These are phyloP conservation scores for Saccharomyces hybrid DNA, from an alignment of 1,139 yeast species.

Conservation along the genomic window DNA sequence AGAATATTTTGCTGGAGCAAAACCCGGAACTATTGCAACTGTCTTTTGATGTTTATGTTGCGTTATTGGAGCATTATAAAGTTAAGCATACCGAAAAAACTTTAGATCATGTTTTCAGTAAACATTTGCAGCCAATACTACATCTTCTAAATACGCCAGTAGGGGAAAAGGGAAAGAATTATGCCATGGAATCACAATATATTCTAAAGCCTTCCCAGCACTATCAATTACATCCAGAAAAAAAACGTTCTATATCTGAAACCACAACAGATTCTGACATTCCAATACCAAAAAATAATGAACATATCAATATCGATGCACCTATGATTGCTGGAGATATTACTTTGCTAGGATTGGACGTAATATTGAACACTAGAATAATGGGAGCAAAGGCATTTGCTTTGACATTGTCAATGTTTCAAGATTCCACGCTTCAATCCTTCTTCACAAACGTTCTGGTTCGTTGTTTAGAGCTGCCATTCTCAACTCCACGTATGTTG, in stretches of 20 bases:
- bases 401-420: slow-evolving; percentile 49
- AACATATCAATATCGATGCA: slow-evolving; percentile 78
- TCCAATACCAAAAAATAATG: slow-evolving; percentile 48
- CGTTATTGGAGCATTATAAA: slow-evolving; percentile 44
- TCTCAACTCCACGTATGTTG: slow-evolving; percentile 74
- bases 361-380: slow-evolving; percentile 66
- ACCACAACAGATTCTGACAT: slow-evolving; percentile 25
- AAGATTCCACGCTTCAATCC: slow-evolving; percentile 36
- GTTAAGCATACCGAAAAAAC: slow-evolving; percentile 32
- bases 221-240: slow-evolving; percentile 28
- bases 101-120: slow-evolving; percentile 43
- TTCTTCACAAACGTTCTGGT: slow-evolving; percentile 33
- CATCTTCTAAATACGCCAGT: slow-evolving; percentile 84
- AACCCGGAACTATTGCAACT: slow-evolving; percentile 61
- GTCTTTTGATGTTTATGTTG: slow-evolving; percentile 56
- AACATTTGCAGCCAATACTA: slow-evolving; percentile 55
- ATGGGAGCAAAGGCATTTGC: slow-evolving; percentile 77
- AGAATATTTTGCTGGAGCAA: slow-evolving; percentile 84
- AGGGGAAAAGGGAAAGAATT: slow-evolving; percentile 85
- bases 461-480: slow-evolving; percentile 38
- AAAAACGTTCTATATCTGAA: slow-evolving; percentile 28
- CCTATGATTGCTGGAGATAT: slow-evolving; percentile 92
- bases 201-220: slow-evolving; percentile 65
- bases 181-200: slow-evolving; percentile 67
- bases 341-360: slow-evolving; percentile 70